phyloP scores from a whole-genome alignment of 2,329 filamentous ascomycete species.

The Elsinoe perseae region DNA sequence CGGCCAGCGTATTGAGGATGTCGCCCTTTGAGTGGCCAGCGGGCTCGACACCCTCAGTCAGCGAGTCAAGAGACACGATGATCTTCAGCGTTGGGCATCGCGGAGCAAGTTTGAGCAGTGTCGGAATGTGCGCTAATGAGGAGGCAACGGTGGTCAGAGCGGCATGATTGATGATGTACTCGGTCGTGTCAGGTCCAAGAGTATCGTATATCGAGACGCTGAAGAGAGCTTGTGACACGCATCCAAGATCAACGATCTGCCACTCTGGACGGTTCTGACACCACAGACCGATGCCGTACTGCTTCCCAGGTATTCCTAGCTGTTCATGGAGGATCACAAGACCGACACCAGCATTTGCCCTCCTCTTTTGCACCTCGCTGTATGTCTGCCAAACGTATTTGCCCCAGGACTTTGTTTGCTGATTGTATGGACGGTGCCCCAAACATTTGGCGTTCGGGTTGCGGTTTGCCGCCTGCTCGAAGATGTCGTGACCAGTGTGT shows the following conservation, averaged over 20 bases:
- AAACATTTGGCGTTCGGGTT: constrained; percentile 47
- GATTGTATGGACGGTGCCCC: constrained; percentile 17
- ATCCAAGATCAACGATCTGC: constrained; percentile 18
- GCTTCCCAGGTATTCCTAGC: constrained; percentile 16
- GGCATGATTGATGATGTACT: constrained; percentile 19
- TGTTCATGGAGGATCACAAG: constrained; percentile 15
- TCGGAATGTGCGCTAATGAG: constrained; percentile 17
- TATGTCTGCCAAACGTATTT: constrained; percentile 17
- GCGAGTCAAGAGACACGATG: constrained; percentile 17
- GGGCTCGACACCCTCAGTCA: constrained; percentile 5
- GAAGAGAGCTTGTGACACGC: constrained; percentile 17
- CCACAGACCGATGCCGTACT: constrained; percentile 18
- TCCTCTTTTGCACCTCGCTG: constrained; percentile 15
- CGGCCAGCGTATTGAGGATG: constrained; percentile 34
- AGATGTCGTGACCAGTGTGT: constrained; percentile 70
- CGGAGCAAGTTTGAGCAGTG: constrained; percentile 16
- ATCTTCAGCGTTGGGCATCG: constrained; percentile 16
- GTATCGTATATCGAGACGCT: constrained; percentile 19
- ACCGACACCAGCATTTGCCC: constrained; percentile 16
- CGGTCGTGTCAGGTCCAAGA: constrained; percentile 18
- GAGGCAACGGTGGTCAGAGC: constrained; percentile 12
- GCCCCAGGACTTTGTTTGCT: constrained; percentile 17
- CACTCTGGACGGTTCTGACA: constrained; percentile 19
- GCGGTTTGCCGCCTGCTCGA: constrained; percentile 56
- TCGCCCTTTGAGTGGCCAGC: constrained; percentile 31